phyloP scores from a whole-genome alignment of 495 filamentous ascomycete species.

The Extremus antarcticus region DNA sequence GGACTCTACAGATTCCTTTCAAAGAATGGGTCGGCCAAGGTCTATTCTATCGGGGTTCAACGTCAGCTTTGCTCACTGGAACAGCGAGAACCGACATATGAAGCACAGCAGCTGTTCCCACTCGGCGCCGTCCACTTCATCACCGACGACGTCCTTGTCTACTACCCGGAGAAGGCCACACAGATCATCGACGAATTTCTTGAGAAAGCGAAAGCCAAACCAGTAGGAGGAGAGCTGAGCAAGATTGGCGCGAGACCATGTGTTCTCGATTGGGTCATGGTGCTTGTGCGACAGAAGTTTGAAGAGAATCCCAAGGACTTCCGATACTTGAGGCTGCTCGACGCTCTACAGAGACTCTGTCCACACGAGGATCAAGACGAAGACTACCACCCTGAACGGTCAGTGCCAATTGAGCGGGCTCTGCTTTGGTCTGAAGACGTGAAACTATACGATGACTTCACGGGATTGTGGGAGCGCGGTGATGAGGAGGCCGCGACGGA shows the following conservation, averaged over 20 bases:
- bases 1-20: constrained; percentile 6
- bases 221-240: not conserved
- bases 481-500: constrained; percentile 15
- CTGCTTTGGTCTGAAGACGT: constrained; percentile 9
- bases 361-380: constrained; percentile 10
- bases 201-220: not conserved
- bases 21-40: not conserved
- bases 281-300: not conserved
- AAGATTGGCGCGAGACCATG: constrained; percentile 16
- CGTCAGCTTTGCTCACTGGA: not conserved
- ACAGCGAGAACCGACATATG: not conserved
- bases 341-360: constrained; percentile 9
- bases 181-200: constrained; percentile 11
- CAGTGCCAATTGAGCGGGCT: constrained; percentile 6
- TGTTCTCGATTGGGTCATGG: constrained; percentile 10
- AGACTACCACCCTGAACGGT: constrained; percentile 2
- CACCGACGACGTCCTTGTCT: constrained; percentile 18
- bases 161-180: constrained; percentile 16
- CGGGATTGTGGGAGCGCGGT: constrained; percentile 2
- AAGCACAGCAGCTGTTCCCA: constrained; percentile 14
- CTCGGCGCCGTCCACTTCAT: constrained; percentile 13
- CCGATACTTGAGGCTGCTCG: not conserved
- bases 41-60: constrained; percentile 14
- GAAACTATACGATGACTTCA: constrained; percentile 8
- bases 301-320: not conserved